Conservation (phyloP, 169 alveolate genomes). For the Plasmodium knowlesi region DNA sequence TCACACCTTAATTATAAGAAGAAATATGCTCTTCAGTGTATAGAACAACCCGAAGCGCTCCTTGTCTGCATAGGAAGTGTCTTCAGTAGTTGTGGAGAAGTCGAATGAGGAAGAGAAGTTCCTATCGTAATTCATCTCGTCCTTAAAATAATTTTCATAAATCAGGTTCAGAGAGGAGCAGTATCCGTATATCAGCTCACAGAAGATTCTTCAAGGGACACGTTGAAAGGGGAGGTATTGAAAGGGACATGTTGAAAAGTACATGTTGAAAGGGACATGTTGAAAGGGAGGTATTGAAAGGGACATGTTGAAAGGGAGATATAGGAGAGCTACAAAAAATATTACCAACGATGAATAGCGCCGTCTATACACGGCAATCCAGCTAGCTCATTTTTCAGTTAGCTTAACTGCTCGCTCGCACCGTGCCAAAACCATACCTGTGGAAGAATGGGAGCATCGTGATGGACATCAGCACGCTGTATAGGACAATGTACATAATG, state of each 20-base stretch:
- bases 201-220: slow-evolving; percentile 41
- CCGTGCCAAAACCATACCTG: slow-evolving; percentile 8
- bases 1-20: slow-evolving; percentile 28
- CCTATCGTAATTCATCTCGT: slow-evolving; percentile 10
- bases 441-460: slow-evolving; percentile 55
- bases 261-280: no score
- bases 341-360: background rate
- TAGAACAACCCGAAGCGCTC: slow-evolving; percentile 42
- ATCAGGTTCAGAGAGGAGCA: slow-evolving; percentile 51
- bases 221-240: no score
- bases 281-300: no score
- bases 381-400: background rate
- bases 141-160: slow-evolving; percentile 41
- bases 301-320: no score
- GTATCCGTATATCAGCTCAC: slow-evolving; percentile 52
- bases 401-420: background rate
- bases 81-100: slow-evolving; percentile 57
- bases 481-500: slow-evolving; percentile 14
- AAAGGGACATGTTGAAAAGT: no score
- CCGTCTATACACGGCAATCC: background rate
- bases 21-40: slow-evolving; percentile 23
- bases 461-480: slow-evolving; percentile 56
- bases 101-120: slow-evolving; percentile 37
- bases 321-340: no score
- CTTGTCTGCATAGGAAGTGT: slow-evolving; percentile 25